These are phyloP conservation scores for Hemisphaericaspora nanyangensis DNA, from an alignment of 805 yeast genomes.

Conservation along the genomic window DNA sequence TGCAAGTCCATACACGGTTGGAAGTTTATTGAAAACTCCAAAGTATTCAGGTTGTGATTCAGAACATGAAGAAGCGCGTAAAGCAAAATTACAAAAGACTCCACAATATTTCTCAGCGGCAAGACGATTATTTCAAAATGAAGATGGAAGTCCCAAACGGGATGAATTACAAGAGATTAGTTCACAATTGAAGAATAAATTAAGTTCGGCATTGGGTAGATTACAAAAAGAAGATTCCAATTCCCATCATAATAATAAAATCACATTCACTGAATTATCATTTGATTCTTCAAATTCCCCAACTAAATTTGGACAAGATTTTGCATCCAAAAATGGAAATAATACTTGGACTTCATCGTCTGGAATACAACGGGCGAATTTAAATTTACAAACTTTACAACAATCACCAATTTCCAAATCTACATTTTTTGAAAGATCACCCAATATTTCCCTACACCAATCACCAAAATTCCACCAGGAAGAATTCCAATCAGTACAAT, in stretches of 20 bases:
- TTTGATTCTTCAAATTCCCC: conserved; percentile 22
- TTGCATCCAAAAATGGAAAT: conserved; percentile 3
- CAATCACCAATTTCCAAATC: conserved; percentile 24
- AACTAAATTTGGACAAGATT: conserved; percentile 23
- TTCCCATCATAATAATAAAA: conserved; percentile 14
- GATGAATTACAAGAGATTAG: conserved; percentile 39
- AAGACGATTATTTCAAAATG: conserved; percentile 31
- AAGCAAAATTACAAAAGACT: conserved; percentile 30
- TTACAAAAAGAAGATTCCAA: conserved; percentile 26
- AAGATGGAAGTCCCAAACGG: conserved; percentile 15
- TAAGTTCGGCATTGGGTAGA: conserved; percentile 39
- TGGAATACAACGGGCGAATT: conserved; percentile 25
- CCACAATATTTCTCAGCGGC: conserved; percentile 41
- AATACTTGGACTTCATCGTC: conserved; percentile 19
- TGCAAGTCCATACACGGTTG: conserved; percentile 24
- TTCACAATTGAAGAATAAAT: conserved; percentile 30
- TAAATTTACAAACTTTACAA: conserved; percentile 36
- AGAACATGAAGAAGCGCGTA: conserved; percentile 20
- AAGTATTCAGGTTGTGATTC: conserved; percentile 25
- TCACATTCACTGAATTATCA: conserved; percentile 30
- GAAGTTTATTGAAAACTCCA: conserved; percentile 29
- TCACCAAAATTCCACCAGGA: conserved; percentile 10
- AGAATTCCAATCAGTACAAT: not conserved
- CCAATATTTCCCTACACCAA: conserved; percentile 8
- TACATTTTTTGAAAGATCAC: not conserved